Percentiles rank a stretch among this genome's conserved stretches.
Evolutionary conservation across 768 basidiomycete genomes (phyloP).

Genomic region (Auriculariales sp.): DNA sequence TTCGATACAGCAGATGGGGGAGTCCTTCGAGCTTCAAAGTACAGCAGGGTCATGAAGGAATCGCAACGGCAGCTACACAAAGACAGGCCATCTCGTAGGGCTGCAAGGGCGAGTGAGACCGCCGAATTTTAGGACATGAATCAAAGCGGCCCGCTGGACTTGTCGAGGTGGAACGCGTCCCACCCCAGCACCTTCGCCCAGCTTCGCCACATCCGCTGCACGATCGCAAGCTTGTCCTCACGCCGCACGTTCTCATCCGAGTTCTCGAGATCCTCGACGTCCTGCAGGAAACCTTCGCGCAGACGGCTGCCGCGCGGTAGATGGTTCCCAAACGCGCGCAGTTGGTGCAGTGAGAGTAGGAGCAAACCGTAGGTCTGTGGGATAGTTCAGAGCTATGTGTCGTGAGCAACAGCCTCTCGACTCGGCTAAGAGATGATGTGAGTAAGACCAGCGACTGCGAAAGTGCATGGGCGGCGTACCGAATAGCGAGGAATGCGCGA

Average conservation of each 20-base stretch:
- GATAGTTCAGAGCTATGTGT: slow-evolving; percentile 27
- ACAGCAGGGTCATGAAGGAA: not conserved
- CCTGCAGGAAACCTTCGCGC: slow-evolving; percentile 71
- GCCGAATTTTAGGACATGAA: not conserved
- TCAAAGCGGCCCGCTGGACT: not conserved
- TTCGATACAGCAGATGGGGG: not conserved
- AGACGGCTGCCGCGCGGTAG: slow-evolving; percentile 46
- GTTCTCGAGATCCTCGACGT: slow-evolving; percentile 62
- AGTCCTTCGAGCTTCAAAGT: not conserved
- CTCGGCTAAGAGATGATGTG: slow-evolving; percentile 26
- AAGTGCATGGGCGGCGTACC: slow-evolving; percentile 24
- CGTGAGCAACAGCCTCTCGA: slow-evolving; percentile 52
- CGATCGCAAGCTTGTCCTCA: slow-evolving; percentile 58
- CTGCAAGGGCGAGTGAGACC: not conserved
- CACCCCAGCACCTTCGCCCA: slow-evolving; percentile 66
- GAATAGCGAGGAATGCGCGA: slow-evolving; percentile 56
- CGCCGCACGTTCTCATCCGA: slow-evolving; percentile 45
- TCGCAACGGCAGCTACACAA: not conserved
- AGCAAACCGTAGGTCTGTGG: slow-evolving; percentile 60
- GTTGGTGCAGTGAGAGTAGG: slow-evolving; percentile 50
- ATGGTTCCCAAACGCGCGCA: slow-evolving; percentile 48
- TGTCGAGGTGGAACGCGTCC: slow-evolving; percentile 16
- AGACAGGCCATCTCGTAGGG: not conserved
- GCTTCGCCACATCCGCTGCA: slow-evolving; percentile 80
- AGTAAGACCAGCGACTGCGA: not conserved